These are phyloP conservation scores for Ogataea ramenticola DNA, from an alignment of 805 yeast species.

Conservation along the genomic window DNA sequence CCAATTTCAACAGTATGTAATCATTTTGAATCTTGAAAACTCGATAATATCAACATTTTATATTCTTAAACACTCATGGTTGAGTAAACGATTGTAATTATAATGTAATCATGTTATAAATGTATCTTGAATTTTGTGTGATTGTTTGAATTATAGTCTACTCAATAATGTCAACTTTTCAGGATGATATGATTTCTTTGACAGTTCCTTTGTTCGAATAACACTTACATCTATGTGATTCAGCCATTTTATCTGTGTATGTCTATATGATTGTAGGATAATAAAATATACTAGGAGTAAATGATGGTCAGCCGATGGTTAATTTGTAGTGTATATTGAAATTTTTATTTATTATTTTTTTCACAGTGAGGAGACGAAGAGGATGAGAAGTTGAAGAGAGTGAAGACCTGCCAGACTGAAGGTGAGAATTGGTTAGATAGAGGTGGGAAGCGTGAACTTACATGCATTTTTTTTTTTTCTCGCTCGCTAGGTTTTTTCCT, in stretches of 20 bases:
- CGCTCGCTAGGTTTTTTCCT: too few species aligned
- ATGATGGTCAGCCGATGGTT: not conserved
- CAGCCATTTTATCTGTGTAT: constrained; percentile 63
- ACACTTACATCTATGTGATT: constrained; percentile 94
- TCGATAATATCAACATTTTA: too few species aligned
- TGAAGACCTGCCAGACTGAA: too few species aligned
- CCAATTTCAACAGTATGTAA: too few species aligned
- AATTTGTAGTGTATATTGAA: constrained; percentile 1
- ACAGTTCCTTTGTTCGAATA: constrained; percentile 1
- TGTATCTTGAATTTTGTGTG: too few species aligned
- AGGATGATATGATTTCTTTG: not conserved
- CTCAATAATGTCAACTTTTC: not conserved
- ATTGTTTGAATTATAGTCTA: too few species aligned
- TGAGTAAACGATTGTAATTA: too few species aligned
- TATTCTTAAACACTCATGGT: too few species aligned
- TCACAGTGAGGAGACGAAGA: not conserved
- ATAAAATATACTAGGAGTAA: not conserved
- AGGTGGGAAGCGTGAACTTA: not conserved
- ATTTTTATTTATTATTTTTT: not conserved
- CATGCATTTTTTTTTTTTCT: too few species aligned
- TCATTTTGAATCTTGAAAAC: too few species aligned
- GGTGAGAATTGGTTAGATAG: not conserved
- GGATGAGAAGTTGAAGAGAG: not conserved
- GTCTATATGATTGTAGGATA: constrained; percentile 2
- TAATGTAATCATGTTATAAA: too few species aligned